These are phyloP conservation scores for Metrosideros polymorpha DNA, from an alignment of 441 rosid genomes.

Conservation along the genomic window DNA sequence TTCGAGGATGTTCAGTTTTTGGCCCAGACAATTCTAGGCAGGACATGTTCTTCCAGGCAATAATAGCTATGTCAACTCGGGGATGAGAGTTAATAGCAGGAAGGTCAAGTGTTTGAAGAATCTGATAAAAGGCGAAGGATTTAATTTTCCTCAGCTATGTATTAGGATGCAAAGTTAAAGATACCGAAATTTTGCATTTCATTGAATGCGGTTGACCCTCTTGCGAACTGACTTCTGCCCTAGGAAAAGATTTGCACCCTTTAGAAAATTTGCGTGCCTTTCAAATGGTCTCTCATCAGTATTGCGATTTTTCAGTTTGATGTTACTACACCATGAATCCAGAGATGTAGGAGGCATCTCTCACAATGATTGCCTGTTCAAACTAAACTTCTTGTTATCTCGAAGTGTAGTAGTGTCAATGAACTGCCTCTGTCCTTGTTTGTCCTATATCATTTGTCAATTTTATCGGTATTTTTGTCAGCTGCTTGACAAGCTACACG, in stretches of 20 bases:
- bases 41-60: neutral
- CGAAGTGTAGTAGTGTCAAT: neutral
- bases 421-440: neutral
- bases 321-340: neutral
- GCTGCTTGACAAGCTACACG: conserved; percentile 54
- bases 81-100: neutral
- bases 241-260: neutral
- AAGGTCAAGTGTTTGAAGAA: neutral
- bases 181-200: neutral
- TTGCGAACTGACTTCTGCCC: neutral
- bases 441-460: neutral
- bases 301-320: neutral
- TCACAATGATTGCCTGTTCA: neutral
- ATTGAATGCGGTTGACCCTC: neutral
- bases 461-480: conserved; percentile 4
- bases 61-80: neutral
- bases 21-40: neutral
- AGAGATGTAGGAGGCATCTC: neutral
- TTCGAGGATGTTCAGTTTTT: neutral
- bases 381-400: neutral
- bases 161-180: neutral
- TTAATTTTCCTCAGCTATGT: neutral
- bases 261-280: neutral
- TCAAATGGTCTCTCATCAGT: neutral
- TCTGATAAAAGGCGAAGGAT: neutral